phyloP scores from a whole-genome alignment of 2,329 filamentous ascomycete species.

The Talaromyces piceae region DNA sequence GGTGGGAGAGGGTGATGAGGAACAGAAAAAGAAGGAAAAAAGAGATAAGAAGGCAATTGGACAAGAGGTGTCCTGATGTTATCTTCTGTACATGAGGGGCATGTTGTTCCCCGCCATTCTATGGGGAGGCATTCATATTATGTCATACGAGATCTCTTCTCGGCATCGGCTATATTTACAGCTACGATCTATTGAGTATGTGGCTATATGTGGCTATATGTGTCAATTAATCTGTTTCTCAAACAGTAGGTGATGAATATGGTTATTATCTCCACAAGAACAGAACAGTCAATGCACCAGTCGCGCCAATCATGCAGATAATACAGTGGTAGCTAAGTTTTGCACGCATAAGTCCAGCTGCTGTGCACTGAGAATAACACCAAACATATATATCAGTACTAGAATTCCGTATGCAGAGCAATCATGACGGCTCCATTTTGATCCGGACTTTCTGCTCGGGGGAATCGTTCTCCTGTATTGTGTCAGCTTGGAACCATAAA shows the following conservation, averaged over 20 bases:
- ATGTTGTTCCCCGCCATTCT: neutral
- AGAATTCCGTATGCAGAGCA: neutral
- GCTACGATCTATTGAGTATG: too few species aligned
- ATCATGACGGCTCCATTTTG: conserved; percentile 31
- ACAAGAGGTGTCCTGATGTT: neutral
- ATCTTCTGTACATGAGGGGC: neutral
- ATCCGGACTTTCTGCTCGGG: conserved; percentile 31
- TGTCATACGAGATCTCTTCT: neutral
- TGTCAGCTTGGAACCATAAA: neutral
- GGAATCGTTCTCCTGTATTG: conserved; percentile 26
- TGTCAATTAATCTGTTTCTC: too few species aligned
- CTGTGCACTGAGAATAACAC: conserved; percentile 5
- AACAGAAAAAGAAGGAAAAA: neutral
- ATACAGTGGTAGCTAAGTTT: neutral
- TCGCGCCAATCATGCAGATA: neutral
- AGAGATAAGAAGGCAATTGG: neutral
- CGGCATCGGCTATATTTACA: neutral
- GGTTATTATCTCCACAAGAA: neutral
- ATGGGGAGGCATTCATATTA: neutral
- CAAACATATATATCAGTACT: neutral
- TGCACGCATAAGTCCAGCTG: neutral
- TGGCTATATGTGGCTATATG: too few species aligned
- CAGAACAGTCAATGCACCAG: neutral
- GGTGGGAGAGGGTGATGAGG: too few species aligned
- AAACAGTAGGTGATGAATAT: too few species aligned